phyloP scores from a whole-genome alignment of 1,284 basidiomycete genomes.

The Salmacisia buchloeana region DNA sequence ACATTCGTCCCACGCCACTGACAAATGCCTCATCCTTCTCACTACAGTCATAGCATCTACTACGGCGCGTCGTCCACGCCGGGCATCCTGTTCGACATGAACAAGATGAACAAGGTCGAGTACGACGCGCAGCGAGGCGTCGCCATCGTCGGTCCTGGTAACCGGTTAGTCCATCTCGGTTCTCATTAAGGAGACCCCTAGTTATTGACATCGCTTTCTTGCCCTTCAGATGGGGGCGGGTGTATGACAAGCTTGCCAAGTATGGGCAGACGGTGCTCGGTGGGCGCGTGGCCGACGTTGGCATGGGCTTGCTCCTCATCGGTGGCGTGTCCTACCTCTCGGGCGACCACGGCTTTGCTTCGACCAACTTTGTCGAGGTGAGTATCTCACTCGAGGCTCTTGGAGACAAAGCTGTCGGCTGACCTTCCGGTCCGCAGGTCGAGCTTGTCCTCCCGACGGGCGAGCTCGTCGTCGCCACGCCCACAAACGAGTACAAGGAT shows the following conservation, averaged over 20 bases:
- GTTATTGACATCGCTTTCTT: background rate
- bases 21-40: background rate
- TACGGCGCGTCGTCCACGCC: background rate
- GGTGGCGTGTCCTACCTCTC: slow-evolving; percentile 4
- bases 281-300: background rate
- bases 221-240: background rate
- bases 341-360: slow-evolving; percentile 1
- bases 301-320: background rate
- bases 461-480: background rate
- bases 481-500: slow-evolving; percentile 2
- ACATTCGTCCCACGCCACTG: background rate
- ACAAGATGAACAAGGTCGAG: background rate
- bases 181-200: background rate
- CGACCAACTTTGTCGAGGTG: slow-evolving; percentile 3
- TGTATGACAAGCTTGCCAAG: background rate
- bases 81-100: slow-evolving; percentile 5
- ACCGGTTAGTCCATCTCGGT: background rate
- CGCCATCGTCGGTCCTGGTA: background rate
- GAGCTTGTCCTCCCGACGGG: background rate
- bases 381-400: background rate
- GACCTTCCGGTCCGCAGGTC: background rate
- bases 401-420: background rate
- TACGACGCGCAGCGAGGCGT: background rate
- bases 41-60: background rate
- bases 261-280: background rate